Evolutionary conservation across 2,329 filamentous ascomycete genomes (phyloP).

Genomic region (Pseudocercospora vitis): DNA sequence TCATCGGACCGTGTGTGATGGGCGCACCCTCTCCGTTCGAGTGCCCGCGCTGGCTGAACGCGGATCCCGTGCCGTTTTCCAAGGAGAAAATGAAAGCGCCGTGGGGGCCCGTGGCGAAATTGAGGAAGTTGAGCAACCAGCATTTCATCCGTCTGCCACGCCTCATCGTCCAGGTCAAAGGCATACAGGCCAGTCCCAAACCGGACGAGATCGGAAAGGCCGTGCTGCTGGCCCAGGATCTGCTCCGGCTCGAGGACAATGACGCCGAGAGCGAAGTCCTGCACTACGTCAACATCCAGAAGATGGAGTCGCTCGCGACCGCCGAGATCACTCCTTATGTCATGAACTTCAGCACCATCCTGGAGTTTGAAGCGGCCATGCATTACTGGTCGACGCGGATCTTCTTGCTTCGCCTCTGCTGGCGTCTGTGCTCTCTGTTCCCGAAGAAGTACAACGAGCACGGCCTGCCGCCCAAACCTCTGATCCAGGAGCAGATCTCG

Average conservation of each 20-base stretch:
- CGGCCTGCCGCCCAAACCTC: slow-evolving; percentile 8
- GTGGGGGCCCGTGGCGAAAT: slow-evolving; percentile 5
- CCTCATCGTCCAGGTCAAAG: slow-evolving; percentile 18
- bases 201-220: slow-evolving; percentile 12
- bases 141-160: slow-evolving; percentile 23
- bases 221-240: slow-evolving; percentile 14
- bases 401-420: slow-evolving; percentile 21
- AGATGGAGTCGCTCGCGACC: slow-evolving; percentile 6
- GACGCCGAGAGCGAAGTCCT: slow-evolving; percentile 20
- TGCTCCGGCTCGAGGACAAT: slow-evolving; percentile 16
- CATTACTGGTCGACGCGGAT: slow-evolving; percentile 24
- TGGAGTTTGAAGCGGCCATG: slow-evolving; percentile 20
- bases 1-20: slow-evolving; percentile 24
- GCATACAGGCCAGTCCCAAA: slow-evolving; percentile 8
- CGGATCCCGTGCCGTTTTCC: slow-evolving; percentile 19
- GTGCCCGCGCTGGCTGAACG: slow-evolving; percentile 16
- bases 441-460: slow-evolving; percentile 14
- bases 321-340: slow-evolving; percentile 13
- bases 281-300: slow-evolving; percentile 21
- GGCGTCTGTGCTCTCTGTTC: slow-evolving; percentile 17
- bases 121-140: slow-evolving; percentile 21
- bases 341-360: slow-evolving; percentile 21
- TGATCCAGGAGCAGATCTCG: slow-evolving; percentile 14
- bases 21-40: slow-evolving; percentile 20
- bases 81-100: slow-evolving; percentile 16